Evolutionary conservation across 108 stramenopile genomes (phyloP).

Genomic region (Cylindrotheca fusiformis): DNA sequence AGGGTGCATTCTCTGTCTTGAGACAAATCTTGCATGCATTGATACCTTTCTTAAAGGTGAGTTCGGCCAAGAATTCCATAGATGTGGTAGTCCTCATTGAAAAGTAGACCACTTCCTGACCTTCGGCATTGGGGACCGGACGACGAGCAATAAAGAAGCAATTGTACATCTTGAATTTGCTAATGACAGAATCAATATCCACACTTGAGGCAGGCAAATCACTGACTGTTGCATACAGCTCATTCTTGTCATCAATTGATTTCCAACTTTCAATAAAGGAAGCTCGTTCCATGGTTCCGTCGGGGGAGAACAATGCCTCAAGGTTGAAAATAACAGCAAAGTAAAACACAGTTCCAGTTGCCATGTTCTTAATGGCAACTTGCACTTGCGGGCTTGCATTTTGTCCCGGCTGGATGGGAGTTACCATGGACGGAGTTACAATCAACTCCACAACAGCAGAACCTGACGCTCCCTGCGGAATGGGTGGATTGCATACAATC

Average conservation of each 20-base stretch:
- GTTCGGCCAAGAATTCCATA: constrained; percentile 84
- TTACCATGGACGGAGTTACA: constrained; percentile 76
- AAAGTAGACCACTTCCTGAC: constrained; percentile 93
- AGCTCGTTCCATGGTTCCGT: constrained; percentile 74
- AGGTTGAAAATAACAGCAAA: constrained; percentile 82
- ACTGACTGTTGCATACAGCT: constrained; percentile 70
- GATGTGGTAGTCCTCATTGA: constrained; percentile 74
- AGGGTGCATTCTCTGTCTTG: constrained; percentile 75
- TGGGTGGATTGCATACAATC: constrained; percentile 77
- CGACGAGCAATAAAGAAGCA: constrained; percentile 92
- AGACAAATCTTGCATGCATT: constrained; percentile 92
- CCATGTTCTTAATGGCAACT: constrained; percentile 94
- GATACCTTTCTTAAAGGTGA: constrained; percentile 92
- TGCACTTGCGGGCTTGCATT: constrained; percentile 82
- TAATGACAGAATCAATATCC: constrained; percentile 73
- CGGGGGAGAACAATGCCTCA: constrained; percentile 75
- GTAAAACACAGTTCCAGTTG: constrained; percentile 87
- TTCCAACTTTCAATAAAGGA: constrained; percentile 86
- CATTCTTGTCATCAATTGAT: constrained; percentile 88
- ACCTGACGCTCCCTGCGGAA: constrained; percentile 60
- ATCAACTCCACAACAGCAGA: constrained; percentile 60
- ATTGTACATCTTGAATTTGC: constrained; percentile 78
- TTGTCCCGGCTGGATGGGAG: constrained; percentile 61
- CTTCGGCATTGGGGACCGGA: constrained; percentile 87
- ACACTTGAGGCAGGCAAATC: constrained; percentile 68